phyloP scores from a whole-genome alignment of 768 basidiomycete genomes.

The Mycena haematopus region DNA sequence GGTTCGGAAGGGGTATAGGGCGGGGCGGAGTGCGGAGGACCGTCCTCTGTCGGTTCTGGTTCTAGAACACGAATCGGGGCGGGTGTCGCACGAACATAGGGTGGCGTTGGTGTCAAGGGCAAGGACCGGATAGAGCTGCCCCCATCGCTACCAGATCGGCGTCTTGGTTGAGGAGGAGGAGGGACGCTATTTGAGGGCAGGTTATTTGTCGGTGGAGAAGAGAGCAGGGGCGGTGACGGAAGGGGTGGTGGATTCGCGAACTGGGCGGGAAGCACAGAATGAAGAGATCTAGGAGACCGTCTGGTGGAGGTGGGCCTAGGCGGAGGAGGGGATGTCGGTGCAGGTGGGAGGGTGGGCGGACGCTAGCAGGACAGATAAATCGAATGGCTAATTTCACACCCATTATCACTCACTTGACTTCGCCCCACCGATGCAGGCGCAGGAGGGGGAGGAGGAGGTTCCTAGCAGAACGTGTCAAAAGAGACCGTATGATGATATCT shows the following conservation, averaged over 20 bases:
- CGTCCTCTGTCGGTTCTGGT: neutral
- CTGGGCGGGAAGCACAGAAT: constrained; percentile 9
- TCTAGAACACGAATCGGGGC: constrained; percentile 11
- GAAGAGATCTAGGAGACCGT: constrained; percentile 16
- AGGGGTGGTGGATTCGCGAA: neutral
- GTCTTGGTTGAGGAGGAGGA: constrained; percentile 6
- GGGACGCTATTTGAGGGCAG: neutral
- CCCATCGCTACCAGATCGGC: constrained; percentile 5
- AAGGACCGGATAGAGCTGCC: constrained; percentile 23
- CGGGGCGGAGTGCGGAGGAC: constrained; percentile 24
- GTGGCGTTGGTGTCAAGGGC: constrained; percentile 25
- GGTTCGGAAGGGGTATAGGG: constrained; percentile 13
- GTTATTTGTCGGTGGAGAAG: neutral
- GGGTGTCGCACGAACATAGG: constrained; percentile 19
- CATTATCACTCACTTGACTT: constrained; percentile 7
- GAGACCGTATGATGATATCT: no score
- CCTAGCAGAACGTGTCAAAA: constrained; percentile 7
- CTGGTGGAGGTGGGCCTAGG: constrained; percentile 14
- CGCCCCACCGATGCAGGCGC: constrained; percentile 13
- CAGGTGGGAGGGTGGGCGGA: constrained; percentile 23
- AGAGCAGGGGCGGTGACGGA: constrained; percentile 11
- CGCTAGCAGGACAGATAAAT: constrained; percentile 11
- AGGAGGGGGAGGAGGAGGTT: constrained; percentile 13
- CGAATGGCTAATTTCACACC: neutral
- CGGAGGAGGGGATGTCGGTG: constrained; percentile 44